These are phyloP conservation scores for Fusarium tricinctum DNA, from an alignment of 2,329 filamentous ascomycete genomes.

Conservation along the genomic window DNA sequence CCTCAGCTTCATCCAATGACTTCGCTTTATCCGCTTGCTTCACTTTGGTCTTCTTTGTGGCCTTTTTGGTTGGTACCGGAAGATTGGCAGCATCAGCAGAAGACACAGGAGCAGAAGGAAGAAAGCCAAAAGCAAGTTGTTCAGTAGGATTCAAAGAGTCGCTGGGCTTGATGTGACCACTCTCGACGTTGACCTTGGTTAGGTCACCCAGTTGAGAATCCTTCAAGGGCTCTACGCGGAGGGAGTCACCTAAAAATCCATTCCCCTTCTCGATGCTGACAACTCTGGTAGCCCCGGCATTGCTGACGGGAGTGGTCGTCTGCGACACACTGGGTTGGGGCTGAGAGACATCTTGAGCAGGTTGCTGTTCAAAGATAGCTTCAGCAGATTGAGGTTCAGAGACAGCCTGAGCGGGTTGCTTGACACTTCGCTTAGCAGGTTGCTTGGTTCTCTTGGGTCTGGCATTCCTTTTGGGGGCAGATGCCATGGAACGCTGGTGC, in stretches of 20 bases:
- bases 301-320: no score
- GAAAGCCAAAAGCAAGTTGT: not conserved
- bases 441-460: not conserved
- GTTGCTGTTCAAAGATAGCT: not conserved
- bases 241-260: no score
- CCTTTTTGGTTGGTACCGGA: not conserved
- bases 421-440: not conserved
- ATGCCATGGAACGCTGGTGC: not conserved
- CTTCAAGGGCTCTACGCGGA: not conserved
- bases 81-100: no score
- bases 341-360: no score
- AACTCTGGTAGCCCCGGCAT: no score
- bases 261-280: no score
- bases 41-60: not conserved
- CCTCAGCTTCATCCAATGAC: slow-evolving; percentile 5
- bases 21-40: slow-evolving; percentile 1
- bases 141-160: not conserved
- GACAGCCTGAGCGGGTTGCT: not conserved
- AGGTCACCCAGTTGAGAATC: not conserved
- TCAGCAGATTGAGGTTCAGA: not conserved
- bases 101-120: not conserved
- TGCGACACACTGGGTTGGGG: no score
- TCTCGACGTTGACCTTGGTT: not conserved
- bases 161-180: not conserved
- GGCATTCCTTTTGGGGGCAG: not conserved